These are phyloP conservation scores for Cordia subcordata DNA, from an alignment of 257 asterid genomes.

Conservation along the genomic window DNA sequence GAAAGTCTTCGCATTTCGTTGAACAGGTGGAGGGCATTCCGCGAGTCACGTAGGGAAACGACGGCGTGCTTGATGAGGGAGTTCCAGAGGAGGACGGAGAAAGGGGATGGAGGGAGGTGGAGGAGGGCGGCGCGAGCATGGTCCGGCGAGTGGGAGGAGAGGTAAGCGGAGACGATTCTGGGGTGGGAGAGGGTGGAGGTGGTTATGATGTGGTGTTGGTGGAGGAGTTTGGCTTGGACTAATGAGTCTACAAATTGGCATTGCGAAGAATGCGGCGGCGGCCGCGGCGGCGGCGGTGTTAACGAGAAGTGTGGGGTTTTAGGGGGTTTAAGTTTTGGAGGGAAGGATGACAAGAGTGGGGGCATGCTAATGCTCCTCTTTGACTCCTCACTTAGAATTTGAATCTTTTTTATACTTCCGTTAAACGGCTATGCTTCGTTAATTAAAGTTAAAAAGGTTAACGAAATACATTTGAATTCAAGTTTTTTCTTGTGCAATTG, in stretches of 20 bases:
- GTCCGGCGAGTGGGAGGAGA: constrained; percentile 11
- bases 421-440: no score
- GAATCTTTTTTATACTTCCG: neutral
- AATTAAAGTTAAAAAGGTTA: no score
- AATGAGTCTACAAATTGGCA: no score
- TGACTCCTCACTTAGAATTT: neutral
- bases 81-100: constrained; percentile 67
- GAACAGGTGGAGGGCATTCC: constrained; percentile 42
- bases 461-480: no score
- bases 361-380: neutral
- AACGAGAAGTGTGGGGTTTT: neutral
- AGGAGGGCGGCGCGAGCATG: constrained; percentile 38
- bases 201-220: neutral
- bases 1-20: constrained; percentile 56
- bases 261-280: neutral
- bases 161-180: neutral
- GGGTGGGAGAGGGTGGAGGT: neutral
- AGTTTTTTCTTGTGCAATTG: no score
- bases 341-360: neutral
- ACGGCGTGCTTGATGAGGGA: constrained; percentile 49
- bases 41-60: constrained; percentile 19
- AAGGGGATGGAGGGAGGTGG: constrained; percentile 30
- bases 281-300: neutral
- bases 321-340: neutral
- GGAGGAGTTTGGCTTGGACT: neutral